phyloP scores from a whole-genome alignment of 208 protist genomes.

The Blechomonas ayalai region DNA sequence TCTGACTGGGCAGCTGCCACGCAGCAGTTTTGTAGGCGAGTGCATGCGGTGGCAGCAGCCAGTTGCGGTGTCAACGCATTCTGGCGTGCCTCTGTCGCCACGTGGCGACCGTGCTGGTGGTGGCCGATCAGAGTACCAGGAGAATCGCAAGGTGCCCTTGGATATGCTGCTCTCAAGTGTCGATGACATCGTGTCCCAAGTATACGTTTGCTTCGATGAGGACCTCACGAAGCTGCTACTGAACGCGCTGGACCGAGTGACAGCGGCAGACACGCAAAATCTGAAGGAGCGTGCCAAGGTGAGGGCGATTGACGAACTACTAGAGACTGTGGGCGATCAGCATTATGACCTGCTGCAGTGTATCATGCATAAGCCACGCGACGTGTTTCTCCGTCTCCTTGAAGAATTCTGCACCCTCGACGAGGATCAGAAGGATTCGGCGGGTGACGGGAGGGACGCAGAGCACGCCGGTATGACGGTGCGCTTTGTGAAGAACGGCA shows the following conservation, averaged over 20 bases:
- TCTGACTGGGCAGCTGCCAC: slow-evolving; percentile 11
- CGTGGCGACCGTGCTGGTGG: slow-evolving; percentile 66
- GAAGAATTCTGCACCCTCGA: slow-evolving; percentile 87
- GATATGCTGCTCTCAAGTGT: slow-evolving; percentile 78
- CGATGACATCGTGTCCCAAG: slow-evolving; percentile 86
- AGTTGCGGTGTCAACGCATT: slow-evolving; percentile 59
- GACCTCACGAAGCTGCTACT: slow-evolving; percentile 83
- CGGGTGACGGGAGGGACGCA: slow-evolving; percentile 3
- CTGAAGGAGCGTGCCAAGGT: slow-evolving; percentile 55
- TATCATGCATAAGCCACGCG: slow-evolving; percentile 71
- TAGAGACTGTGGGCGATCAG: slow-evolving; percentile 64
- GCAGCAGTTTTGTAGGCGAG: slow-evolving; percentile 52
- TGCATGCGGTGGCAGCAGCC: slow-evolving; percentile 62
- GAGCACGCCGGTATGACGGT: slow-evolving; percentile 34
- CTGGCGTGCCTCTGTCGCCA: slow-evolving; percentile 69
- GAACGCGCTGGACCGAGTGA: slow-evolving; percentile 81
- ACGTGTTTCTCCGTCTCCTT: slow-evolving; percentile 78
- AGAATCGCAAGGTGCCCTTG: slow-evolving; percentile 62
- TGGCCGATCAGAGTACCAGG: slow-evolving; percentile 47
- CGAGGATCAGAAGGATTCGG: slow-evolving; percentile 33
- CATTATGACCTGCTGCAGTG: slow-evolving; percentile 84
- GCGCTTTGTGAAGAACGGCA: slow-evolving; percentile 61
- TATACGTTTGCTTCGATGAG: slow-evolving; percentile 87
- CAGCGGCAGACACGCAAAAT: slow-evolving; percentile 57
- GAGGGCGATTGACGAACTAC: slow-evolving; percentile 64